phyloP scores from a whole-genome alignment of 2,329 filamentous ascomycete species.

The Rhynchosporium graminicola region DNA sequence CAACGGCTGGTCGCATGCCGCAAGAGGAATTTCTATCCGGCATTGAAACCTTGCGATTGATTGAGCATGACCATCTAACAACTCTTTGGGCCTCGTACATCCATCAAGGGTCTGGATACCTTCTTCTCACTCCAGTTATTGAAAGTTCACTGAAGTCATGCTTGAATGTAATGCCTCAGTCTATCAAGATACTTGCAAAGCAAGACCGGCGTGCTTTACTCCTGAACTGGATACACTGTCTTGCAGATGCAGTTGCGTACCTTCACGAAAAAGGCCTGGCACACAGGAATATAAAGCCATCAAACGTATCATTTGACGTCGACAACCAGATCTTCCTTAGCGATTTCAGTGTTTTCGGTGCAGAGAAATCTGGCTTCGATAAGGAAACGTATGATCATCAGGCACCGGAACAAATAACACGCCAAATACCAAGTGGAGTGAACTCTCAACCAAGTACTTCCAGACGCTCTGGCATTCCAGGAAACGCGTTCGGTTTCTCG shows the following conservation, averaged over 20 bases:
- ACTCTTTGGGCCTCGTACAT: constrained; percentile 72
- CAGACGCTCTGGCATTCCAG: constrained; percentile 36
- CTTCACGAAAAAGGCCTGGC: constrained; percentile 64
- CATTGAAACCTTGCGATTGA: constrained; percentile 56
- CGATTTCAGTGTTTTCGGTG: constrained; percentile 56
- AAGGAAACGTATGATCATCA: constrained; percentile 73
- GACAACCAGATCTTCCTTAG: constrained; percentile 68
- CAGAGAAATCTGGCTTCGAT: constrained; percentile 56
- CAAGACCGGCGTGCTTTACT: constrained; percentile 59
- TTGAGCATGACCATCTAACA: constrained; percentile 70
- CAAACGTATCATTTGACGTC: constrained; percentile 66
- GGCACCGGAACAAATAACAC: constrained; percentile 59
- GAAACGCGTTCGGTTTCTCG: constrained; percentile 16
- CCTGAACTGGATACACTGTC: constrained; percentile 74
- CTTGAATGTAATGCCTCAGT: constrained; percentile 61
- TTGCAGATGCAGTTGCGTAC: constrained; percentile 66
- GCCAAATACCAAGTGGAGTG: constrained; percentile 38
- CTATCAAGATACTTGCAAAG: constrained; percentile 63
- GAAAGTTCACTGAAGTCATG: constrained; percentile 69
- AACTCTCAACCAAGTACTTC: constrained; percentile 40
- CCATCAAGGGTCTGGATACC: constrained; percentile 62
- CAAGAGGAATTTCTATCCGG: constrained; percentile 60
- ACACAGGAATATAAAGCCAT: constrained; percentile 70
- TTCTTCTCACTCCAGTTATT: constrained; percentile 65
- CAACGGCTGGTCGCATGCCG: constrained; percentile 47